phyloP scores from a whole-genome alignment of 371 early-diverging fungal genomes.

The Sporodiniella umbellata region DNA sequence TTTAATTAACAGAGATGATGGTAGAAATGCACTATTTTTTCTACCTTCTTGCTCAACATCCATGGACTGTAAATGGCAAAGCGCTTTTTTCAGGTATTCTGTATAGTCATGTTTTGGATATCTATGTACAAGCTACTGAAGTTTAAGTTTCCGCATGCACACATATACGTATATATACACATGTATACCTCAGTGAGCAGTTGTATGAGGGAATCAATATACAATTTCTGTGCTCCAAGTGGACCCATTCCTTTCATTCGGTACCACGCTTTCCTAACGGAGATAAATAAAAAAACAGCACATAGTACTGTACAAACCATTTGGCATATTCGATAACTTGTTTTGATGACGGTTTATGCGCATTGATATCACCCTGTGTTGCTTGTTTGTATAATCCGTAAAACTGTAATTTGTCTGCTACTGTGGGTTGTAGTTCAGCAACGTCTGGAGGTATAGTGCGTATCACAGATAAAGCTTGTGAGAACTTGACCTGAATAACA shows the following conservation, averaged over 20 bases:
- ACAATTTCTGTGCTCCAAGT: slow-evolving; percentile 23
- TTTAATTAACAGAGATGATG: no score
- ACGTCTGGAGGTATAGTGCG: slow-evolving; percentile 18
- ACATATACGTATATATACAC: neutral
- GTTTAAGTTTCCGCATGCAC: no score
- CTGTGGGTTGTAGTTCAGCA: slow-evolving; percentile 42
- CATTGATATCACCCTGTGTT: slow-evolving; percentile 60
- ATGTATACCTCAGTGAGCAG: slow-evolving; percentile 18
- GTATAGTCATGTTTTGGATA: slow-evolving; percentile 22
- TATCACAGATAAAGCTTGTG: slow-evolving; percentile 19
- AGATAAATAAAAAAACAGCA: neutral
- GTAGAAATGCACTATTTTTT: no score
- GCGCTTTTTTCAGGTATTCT: slow-evolving; percentile 16
- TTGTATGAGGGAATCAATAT: slow-evolving; percentile 23
- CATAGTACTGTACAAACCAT: slow-evolving; percentile 10
- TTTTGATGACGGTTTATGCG: slow-evolving; percentile 30
- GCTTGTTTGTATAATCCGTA: slow-evolving; percentile 79
- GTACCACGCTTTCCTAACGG: slow-evolving; percentile 27
- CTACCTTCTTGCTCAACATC: slow-evolving; percentile 5
- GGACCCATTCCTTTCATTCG: slow-evolving; percentile 28
- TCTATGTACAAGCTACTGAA: slow-evolving; percentile 16
- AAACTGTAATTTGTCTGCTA: slow-evolving; percentile 65
- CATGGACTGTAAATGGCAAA: slow-evolving; percentile 10
- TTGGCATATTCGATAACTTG: slow-evolving; percentile 26
- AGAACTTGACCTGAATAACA: slow-evolving; percentile 12